These are phyloP conservation scores for Emergomyces africanus DNA, from an alignment of 2,329 filamentous ascomycete genomes.

Conservation along the genomic window DNA sequence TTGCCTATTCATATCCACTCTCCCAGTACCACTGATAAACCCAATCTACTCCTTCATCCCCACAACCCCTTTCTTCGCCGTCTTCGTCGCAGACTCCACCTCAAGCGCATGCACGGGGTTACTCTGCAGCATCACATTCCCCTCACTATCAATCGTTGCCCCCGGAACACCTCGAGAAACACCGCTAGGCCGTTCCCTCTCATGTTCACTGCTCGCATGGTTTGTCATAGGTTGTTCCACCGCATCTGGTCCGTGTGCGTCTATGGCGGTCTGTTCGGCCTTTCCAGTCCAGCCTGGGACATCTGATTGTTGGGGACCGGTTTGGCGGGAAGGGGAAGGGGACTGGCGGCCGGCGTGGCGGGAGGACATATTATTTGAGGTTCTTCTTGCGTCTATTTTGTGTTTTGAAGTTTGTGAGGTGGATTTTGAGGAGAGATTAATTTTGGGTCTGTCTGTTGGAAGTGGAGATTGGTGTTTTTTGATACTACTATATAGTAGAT, in stretches of 20 bases:
- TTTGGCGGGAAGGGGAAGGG: constrained; percentile 57
- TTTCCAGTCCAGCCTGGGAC: constrained; percentile 26
- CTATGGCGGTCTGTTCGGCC: constrained; percentile 16
- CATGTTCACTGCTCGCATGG: constrained; percentile 35
- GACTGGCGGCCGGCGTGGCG: constrained; percentile 60
- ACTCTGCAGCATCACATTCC: constrained; percentile 19
- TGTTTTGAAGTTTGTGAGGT: background rate
- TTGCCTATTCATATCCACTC: too few relatives aligned
- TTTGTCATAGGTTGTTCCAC: constrained; percentile 19
- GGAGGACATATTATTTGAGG: constrained; percentile 48
- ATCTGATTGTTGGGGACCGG: constrained; percentile 50
- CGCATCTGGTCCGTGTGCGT: background rate
- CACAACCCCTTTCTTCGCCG: constrained; percentile 17
- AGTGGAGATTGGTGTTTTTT: background rate
- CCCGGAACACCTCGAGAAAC: background rate
- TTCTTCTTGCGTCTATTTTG: constrained; percentile 13
- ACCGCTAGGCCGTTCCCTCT: background rate
- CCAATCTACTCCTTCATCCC: background rate
- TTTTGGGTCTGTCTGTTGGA: too few relatives aligned
- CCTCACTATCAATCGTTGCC: constrained; percentile 11
- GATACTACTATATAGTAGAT: too few relatives aligned
- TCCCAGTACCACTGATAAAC: background rate
- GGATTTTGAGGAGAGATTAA: background rate
- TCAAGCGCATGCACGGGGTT: constrained; percentile 32
- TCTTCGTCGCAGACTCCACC: constrained; percentile 20